Percentiles rank a stretch among this genome's conserved stretches.
phyloP scores from a whole-genome alignment of 176 grass and related monocot genomes.

The Elaeis guineensis region DNA sequence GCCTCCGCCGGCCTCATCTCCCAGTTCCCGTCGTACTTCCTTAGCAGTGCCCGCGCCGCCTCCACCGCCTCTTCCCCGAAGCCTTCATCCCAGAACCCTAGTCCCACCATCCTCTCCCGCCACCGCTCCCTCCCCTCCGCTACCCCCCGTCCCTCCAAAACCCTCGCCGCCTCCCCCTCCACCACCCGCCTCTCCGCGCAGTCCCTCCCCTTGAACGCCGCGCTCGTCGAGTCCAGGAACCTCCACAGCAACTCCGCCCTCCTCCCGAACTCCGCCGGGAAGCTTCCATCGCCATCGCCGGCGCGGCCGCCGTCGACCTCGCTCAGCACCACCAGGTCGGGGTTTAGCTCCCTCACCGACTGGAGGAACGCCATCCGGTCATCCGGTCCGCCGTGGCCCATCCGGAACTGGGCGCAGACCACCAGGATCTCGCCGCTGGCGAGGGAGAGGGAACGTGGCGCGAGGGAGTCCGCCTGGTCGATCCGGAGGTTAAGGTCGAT shows the following conservation, averaged over 20 bases:
- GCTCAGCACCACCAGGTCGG: slow-evolving; percentile 70
- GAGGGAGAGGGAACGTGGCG: slow-evolving; percentile 5
- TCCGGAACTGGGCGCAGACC: slow-evolving; percentile 74
- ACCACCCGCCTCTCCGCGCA: slow-evolving; percentile 48
- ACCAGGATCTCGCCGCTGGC: slow-evolving; percentile 43
- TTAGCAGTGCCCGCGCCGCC: slow-evolving; percentile 49
- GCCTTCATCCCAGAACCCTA: slow-evolving; percentile 48
- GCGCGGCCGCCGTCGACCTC: slow-evolving; percentile 45
- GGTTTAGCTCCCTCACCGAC: slow-evolving; percentile 42
- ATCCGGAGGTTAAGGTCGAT: slow-evolving; percentile 71
- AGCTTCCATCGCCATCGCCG: slow-evolving; percentile 12
- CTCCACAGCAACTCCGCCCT: slow-evolving; percentile 60
- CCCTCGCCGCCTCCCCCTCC: slow-evolving; percentile 60
- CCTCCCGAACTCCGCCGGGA: slow-evolving; percentile 35
- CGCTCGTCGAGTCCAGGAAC: slow-evolving; percentile 76
- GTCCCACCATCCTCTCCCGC: slow-evolving; percentile 57
- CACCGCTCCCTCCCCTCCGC: slow-evolving; percentile 44
- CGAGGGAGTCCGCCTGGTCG: slow-evolving; percentile 17
- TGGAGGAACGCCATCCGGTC: slow-evolving; percentile 37
- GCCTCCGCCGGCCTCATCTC: slow-evolving; percentile 36
- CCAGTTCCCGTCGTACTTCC: slow-evolving; percentile 90
- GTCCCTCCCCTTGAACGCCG: slow-evolving; percentile 82
- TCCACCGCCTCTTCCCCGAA: slow-evolving; percentile 76
- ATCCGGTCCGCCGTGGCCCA: slow-evolving; percentile 24
- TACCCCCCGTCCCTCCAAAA: slow-evolving; percentile 1